Conservation (phyloP, 257 asterid genomes). For the Jasminum sambac region DNA sequence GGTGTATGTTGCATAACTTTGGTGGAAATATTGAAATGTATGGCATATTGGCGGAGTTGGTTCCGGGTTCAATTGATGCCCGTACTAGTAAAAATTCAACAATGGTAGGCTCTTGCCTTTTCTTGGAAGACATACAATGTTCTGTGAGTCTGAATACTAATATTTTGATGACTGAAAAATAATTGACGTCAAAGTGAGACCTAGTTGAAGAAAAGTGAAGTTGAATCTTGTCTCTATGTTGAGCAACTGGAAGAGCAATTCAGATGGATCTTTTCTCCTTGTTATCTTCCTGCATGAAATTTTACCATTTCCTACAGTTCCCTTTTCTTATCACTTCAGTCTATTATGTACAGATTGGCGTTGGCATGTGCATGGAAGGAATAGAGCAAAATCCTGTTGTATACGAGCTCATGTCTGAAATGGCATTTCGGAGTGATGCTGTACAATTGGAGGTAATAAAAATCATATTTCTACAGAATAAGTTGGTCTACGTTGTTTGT, state of each 20-base stretch:
- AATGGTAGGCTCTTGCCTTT: slow-evolving; percentile 53
- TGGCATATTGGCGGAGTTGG: slow-evolving; percentile 85
- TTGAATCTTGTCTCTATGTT: neutral
- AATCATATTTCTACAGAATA: slow-evolving; percentile 3
- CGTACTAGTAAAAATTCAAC: slow-evolving; percentile 81
- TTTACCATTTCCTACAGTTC: neutral
- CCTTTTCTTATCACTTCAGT: slow-evolving; percentile 20
- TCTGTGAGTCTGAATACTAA: slow-evolving; percentile 6
- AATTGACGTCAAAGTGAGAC: slow-evolving; percentile 5
- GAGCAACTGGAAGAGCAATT: slow-evolving; percentile 4
- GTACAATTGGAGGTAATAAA: slow-evolving; percentile 63
- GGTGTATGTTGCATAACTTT: slow-evolving; percentile 99
- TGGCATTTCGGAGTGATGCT: slow-evolving; percentile 74
- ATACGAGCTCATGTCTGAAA: slow-evolving; percentile 93
- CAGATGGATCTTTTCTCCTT: slow-evolving; percentile 15
- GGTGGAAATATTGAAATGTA: slow-evolving; percentile 99
- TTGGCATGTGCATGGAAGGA: slow-evolving; percentile 99
- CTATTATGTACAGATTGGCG: slow-evolving; percentile 64
- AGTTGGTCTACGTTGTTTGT: neutral
- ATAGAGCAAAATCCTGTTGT: slow-evolving; percentile 95
- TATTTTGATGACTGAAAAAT: slow-evolving; percentile 1
- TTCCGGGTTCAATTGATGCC: slow-evolving; percentile 92
- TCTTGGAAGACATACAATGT: neutral
- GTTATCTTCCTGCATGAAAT: slow-evolving; percentile 3
- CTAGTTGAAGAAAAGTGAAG: neutral